A percentile compares a stretch with the other conserved stretches of the same genome.
Evolutionary conservation across 2,329 filamentous ascomycete species (phyloP).

Genomic region (Ilyonectria sp.): DNA sequence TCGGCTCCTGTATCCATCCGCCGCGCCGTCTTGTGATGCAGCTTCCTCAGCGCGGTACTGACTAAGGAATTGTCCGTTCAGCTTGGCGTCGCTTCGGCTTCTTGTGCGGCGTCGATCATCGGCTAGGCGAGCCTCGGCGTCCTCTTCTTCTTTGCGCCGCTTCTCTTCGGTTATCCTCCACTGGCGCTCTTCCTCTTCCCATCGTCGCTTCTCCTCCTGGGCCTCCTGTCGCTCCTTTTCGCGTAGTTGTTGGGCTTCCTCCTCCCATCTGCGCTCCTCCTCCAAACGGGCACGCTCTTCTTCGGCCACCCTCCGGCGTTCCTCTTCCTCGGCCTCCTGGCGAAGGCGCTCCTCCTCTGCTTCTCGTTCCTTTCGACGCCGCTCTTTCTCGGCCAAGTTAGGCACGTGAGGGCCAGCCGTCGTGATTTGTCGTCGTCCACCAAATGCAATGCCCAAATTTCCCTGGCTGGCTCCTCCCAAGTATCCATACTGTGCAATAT

Average conservation of each 20-base stretch:
- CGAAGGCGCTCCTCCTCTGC: slow-evolving; percentile 74
- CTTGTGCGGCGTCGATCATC: slow-evolving; percentile 76
- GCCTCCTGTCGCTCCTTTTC: slow-evolving; percentile 73
- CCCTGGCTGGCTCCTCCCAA: slow-evolving; percentile 98
- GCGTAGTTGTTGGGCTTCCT: slow-evolving; percentile 72
- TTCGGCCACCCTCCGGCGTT: slow-evolving; percentile 62
- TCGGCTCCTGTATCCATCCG: slow-evolving; percentile 72
- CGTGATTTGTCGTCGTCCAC: slow-evolving; percentile 92
- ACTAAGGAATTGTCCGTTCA: slow-evolving; percentile 88
- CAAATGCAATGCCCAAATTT: slow-evolving; percentile 94
- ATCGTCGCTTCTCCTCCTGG: slow-evolving; percentile 79
- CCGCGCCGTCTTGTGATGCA: slow-evolving; percentile 47
- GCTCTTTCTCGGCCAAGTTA: slow-evolving; percentile 87
- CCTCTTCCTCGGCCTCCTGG: slow-evolving; percentile 67
- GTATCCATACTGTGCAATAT: slow-evolving; percentile 98
- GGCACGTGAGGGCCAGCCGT: slow-evolving; percentile 85
- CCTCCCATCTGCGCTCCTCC: slow-evolving; percentile 78
- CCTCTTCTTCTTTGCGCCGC: slow-evolving; percentile 79
- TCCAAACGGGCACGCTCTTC: slow-evolving; percentile 74
- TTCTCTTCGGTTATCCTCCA: slow-evolving; percentile 85
- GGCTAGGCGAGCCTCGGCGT: slow-evolving; percentile 76
- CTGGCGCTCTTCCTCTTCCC: slow-evolving; percentile 82
- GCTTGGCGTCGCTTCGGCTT: slow-evolving; percentile 75
- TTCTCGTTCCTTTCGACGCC: slow-evolving; percentile 69
- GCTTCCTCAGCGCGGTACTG: slow-evolving; percentile 83